Conservation (phyloP, 148 eudicot genomes). For the Oxyria digyna region DNA sequence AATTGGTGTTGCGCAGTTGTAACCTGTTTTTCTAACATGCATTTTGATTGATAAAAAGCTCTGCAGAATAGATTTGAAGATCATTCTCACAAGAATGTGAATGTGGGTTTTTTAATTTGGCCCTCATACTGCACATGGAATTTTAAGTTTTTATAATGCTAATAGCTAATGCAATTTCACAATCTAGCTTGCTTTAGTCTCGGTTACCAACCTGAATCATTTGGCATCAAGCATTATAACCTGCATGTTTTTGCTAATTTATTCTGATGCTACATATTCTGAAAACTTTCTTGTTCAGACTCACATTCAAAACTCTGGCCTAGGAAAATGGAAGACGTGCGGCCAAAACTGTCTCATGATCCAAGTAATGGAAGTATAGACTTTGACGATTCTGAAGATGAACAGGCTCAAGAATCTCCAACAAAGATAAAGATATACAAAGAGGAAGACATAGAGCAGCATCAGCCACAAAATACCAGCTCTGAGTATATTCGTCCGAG, state of each 20-base stretch:
- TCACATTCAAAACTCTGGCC: neutral
- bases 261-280: neutral
- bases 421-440: neutral
- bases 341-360: neutral
- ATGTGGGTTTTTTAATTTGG: neutral
- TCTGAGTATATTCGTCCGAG: slow-evolving; percentile 3
- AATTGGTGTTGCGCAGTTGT: too few relatives aligned
- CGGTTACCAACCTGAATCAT: too few relatives aligned
- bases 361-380: neutral
- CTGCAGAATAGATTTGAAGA: too few relatives aligned
- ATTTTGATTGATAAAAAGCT: too few relatives aligned
- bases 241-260: too few relatives aligned
- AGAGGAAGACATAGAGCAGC: neutral
- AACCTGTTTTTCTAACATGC: too few relatives aligned
- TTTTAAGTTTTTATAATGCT: neutral
- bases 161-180: neutral
- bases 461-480: neutral
- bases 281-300: neutral
- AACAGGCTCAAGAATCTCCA: neutral
- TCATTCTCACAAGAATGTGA: too few relatives aligned
- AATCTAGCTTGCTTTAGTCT: too few relatives aligned
- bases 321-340: neutral
- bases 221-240: too few relatives aligned
- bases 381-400: neutral
- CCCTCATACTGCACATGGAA: neutral